Evolutionary conservation across 257 asterid species (phyloP), one percentile per base, ranked within the genome.

Genomic region (Mentha longifolia): DNA sequence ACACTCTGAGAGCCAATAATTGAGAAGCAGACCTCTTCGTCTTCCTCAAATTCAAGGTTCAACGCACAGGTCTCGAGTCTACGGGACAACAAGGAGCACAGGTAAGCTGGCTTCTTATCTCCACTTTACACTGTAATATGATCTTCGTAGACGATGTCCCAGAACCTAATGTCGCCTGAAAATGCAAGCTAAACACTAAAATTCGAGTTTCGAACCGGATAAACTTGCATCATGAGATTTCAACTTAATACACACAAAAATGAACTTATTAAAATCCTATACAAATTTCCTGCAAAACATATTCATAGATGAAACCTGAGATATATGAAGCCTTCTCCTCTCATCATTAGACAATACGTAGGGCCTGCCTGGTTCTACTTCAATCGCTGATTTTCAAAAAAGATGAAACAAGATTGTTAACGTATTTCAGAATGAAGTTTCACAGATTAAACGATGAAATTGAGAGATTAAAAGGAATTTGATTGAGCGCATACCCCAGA

Each of bases 1-100:
- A 95, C 86, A n/a, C 80, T 81, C 69, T 86, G 85, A 65, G 87
- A 74, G 42, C 99, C 99, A 72, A 75, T n/a, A 58, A 88, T 86
- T 0, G 92, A 80, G 78, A 95, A 95, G 14, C 84, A 82, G 52
- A 89, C 98, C 12, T 89, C 88, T 22, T 88, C 90, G 0, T 89
- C 97, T 75, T 92, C 99, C 77, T 88, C 97, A 41, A 95, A 95
- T 79, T 92, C 98, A n/a, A 79, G 91, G 85, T 89, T 86, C 85
- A 91, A 66, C 1, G 89, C 73, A 72, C 93, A 89, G 6, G 82
- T 89, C 87, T 95, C 99, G 35, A 89, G 70, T 58, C 13, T 89
- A 68, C 85, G 86, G 0, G 99, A 98, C 52, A 88, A 66, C 83
- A 95, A 68, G 0, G 97, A 79, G 75, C 98, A 91, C 70, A 95